Conservation (phyloP, 2,329 filamentous ascomycete genomes). For the Penicillium sp. region DNA sequence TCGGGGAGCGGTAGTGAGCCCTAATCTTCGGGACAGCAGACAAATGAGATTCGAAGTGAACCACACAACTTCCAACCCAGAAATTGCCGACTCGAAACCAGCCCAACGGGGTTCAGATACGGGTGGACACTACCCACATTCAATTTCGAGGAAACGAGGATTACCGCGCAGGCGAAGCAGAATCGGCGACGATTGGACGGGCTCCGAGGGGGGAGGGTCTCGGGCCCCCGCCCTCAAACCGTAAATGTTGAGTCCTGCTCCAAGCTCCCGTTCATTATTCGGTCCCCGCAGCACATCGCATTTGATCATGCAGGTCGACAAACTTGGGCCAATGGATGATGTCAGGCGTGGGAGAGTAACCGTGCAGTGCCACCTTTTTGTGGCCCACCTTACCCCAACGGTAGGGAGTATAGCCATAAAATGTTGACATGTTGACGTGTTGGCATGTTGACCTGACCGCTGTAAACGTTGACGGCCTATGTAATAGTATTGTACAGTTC, state of each 20-base stretch:
- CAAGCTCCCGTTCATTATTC: neutral
- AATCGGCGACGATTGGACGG: conserved; percentile 7
- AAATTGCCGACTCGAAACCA: neutral
- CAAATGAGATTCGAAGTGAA: neutral
- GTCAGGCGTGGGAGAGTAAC: conserved; percentile 3
- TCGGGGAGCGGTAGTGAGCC: neutral
- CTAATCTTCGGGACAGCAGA: neutral
- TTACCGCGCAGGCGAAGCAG: conserved; percentile 8
- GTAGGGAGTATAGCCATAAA: no score
- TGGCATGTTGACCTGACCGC: neutral
- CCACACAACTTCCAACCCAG: neutral
- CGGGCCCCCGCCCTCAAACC: conserved; percentile 16
- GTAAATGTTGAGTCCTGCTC: conserved; percentile 11
- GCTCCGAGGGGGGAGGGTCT: conserved; percentile 4
- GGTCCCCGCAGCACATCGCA: no score
- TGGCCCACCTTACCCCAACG: no score
- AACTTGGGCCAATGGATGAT: conserved; percentile 14
- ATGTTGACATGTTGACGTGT: neutral
- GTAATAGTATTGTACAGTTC: neutral
- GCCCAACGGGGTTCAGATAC: neutral
- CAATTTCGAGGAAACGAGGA: conserved; percentile 18
- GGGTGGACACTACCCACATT: conserved; percentile 11
- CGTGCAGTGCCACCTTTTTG: no score
- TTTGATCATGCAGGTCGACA: conserved; percentile 14
- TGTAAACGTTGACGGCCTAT: neutral